Evolutionary conservation across 208 protist genomes (phyloP).

Genomic region (Trypanosoma congolense): DNA sequence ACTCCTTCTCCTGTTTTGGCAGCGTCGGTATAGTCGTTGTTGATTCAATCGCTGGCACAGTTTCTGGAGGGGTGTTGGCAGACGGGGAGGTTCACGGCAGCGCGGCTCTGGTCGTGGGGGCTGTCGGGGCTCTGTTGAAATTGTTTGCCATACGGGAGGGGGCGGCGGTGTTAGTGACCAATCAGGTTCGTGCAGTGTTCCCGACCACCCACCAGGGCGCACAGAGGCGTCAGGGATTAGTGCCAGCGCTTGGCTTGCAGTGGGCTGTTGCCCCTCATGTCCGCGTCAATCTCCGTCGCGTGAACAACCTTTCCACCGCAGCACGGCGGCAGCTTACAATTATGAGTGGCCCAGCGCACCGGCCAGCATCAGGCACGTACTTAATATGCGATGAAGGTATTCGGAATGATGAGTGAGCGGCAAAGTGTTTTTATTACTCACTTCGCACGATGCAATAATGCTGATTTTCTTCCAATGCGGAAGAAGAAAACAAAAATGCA

Average conservation of each 20-base stretch:
- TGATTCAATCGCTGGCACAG: slow-evolving; percentile 64
- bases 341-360: slow-evolving; percentile 29
- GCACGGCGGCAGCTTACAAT: slow-evolving; percentile 35
- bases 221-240: slow-evolving; percentile 5
- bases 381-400: slow-evolving; percentile 44
- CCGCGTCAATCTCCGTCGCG: slow-evolving; percentile 36
- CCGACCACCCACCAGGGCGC: neutral
- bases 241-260: slow-evolving; percentile 49
- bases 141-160: slow-evolving; percentile 28
- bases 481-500: too few species aligned
- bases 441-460: too few species aligned
- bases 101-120: slow-evolving; percentile 13
- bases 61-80: neutral
- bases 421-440: too few species aligned
- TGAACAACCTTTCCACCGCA: neutral
- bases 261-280: slow-evolving; percentile 46
- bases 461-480: too few species aligned
- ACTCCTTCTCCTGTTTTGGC: slow-evolving; percentile 18
- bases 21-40: slow-evolving; percentile 45
- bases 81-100: slow-evolving; percentile 1
- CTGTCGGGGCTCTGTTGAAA: slow-evolving; percentile 30
- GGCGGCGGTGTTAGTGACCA: slow-evolving; percentile 49
- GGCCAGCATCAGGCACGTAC: slow-evolving; percentile 29
- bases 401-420: slow-evolving; percentile 10
- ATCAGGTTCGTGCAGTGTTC: slow-evolving; percentile 39